phyloP scores from a whole-genome alignment of 768 basidiomycete species.

The Trametes sanguinea region DNA sequence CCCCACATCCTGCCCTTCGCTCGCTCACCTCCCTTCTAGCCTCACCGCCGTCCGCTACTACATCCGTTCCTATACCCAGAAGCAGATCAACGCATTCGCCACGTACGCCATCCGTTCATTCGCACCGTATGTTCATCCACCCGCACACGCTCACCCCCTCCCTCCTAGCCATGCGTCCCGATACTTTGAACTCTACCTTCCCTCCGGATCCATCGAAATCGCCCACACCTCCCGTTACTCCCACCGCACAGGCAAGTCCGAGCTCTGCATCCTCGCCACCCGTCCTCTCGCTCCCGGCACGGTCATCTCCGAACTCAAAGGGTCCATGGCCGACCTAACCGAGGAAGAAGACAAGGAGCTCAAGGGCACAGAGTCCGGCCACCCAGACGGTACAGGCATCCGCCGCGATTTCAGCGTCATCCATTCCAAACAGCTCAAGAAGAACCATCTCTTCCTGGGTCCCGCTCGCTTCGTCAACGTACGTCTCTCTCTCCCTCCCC shows the following conservation, averaged over 20 bases:
- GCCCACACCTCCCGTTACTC: conserved; percentile 88
- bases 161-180: conserved; percentile 75
- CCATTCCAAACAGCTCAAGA: conserved; percentile 89
- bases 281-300: conserved; percentile 64
- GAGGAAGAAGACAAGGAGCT: conserved; percentile 86
- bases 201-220: conserved; percentile 82
- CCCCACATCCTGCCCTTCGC: conserved; percentile 27
- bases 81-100: conserved; percentile 89
- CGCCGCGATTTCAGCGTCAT: conserved; percentile 90
- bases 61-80: conserved; percentile 71
- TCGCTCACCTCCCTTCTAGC: conserved; percentile 42
- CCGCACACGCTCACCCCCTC: conserved; percentile 30
- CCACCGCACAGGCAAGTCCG: conserved; percentile 85
- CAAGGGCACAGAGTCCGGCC: conserved; percentile 74
- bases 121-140: conserved; percentile 20
- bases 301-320: conserved; percentile 85
- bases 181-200: conserved; percentile 86
- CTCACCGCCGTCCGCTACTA: conserved; percentile 77
- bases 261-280: conserved; percentile 85
- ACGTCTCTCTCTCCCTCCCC: conserved; percentile 36
- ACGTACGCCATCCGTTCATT: conserved; percentile 59
- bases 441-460: conserved; percentile 87
- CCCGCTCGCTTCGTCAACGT: conserved; percentile 93
- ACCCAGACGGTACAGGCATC: conserved; percentile 55
- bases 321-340: conserved; percentile 86